These are phyloP conservation scores for Linum tenue DNA, from an alignment of 345 rosid species.

Conservation along the genomic window DNA sequence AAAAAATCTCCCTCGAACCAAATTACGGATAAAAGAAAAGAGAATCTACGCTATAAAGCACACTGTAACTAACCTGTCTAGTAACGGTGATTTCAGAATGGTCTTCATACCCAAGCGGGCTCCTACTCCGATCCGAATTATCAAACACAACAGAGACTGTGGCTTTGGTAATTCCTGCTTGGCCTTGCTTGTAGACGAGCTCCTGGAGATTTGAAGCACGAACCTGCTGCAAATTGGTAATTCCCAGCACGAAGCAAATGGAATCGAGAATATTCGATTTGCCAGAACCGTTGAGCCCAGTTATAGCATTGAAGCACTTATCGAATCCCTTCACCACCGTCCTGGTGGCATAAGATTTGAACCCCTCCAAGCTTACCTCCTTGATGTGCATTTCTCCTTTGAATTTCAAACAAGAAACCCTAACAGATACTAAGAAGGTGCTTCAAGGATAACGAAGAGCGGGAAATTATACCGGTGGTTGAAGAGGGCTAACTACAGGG, in stretches of 20 bases:
- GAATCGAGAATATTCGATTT: constrained; percentile 98
- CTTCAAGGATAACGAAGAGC: not conserved
- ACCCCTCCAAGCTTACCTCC: constrained; percentile 89
- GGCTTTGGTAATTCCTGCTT: constrained; percentile 95
- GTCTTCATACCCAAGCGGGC: constrained; percentile 89
- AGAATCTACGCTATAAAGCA: not conserved
- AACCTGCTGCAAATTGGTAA: constrained; percentile 95
- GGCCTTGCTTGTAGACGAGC: constrained; percentile 99
- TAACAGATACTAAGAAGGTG: not conserved
- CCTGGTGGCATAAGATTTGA: constrained; percentile 93
- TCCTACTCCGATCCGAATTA: constrained; percentile 63
- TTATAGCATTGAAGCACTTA: constrained; percentile 87
- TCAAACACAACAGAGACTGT: constrained; percentile 85
- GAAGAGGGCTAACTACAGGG: not conserved
- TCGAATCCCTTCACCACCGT: constrained; percentile 91
- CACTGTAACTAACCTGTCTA: constrained; percentile 49
- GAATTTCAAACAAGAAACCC: constrained; percentile 10
- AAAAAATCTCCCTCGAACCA: constrained; percentile 6
- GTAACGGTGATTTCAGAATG: constrained; percentile 84
- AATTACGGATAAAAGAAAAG: not conserved
- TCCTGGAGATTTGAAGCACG: constrained; percentile 96
- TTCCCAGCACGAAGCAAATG: constrained; percentile 94
- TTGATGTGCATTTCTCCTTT: constrained; percentile 52
- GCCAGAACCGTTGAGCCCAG: constrained; percentile 97
- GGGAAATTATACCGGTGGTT: not conserved